Evolutionary conservation across 2,329 filamentous ascomycete genomes (phyloP).

Genomic region (Fusarium praegraminearum): DNA sequence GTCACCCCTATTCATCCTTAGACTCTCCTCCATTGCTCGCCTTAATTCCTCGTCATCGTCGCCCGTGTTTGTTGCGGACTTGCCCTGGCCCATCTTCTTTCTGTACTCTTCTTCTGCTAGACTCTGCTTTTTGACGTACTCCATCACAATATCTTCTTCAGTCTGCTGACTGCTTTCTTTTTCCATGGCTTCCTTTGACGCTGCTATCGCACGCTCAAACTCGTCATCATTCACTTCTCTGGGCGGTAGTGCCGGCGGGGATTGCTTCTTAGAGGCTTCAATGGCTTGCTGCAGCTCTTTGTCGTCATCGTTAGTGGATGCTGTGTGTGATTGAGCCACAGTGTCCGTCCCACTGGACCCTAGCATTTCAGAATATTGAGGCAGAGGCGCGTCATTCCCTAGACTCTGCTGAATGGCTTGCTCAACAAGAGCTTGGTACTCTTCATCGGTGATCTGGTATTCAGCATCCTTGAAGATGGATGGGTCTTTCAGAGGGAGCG

Average conservation of each 20-base stretch:
- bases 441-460: slow-evolving; percentile 65
- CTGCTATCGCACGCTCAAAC: slow-evolving; percentile 57
- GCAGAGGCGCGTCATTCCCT: slow-evolving; percentile 26
- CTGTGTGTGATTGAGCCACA: background rate
- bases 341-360: slow-evolving; percentile 30
- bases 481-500: slow-evolving; percentile 45
- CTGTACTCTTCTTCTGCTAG: slow-evolving; percentile 72
- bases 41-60: slow-evolving; percentile 66
- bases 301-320: slow-evolving; percentile 48
- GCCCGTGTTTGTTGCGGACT: slow-evolving; percentile 49
- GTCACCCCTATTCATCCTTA: slow-evolving; percentile 56
- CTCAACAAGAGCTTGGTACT: slow-evolving; percentile 68
- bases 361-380: slow-evolving; percentile 36
- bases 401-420: slow-evolving; percentile 68
- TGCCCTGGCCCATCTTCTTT: slow-evolving; percentile 51
- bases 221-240: slow-evolving; percentile 45
- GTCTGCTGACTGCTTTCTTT: slow-evolving; percentile 59
- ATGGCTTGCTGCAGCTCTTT: slow-evolving; percentile 56
- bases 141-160: slow-evolving; percentile 78
- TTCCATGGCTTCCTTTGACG: slow-evolving; percentile 55
- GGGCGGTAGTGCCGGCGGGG: slow-evolving; percentile 29
- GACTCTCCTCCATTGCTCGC: slow-evolving; percentile 66
- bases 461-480: slow-evolving; percentile 56
- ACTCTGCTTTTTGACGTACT: slow-evolving; percentile 82
- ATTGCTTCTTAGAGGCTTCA: slow-evolving; percentile 54